Evolutionary conservation across 306 rosid species (phyloP), one percentile per base, ranked within the genome.

Genomic region (Psophocarpus tetragonolobus): DNA sequence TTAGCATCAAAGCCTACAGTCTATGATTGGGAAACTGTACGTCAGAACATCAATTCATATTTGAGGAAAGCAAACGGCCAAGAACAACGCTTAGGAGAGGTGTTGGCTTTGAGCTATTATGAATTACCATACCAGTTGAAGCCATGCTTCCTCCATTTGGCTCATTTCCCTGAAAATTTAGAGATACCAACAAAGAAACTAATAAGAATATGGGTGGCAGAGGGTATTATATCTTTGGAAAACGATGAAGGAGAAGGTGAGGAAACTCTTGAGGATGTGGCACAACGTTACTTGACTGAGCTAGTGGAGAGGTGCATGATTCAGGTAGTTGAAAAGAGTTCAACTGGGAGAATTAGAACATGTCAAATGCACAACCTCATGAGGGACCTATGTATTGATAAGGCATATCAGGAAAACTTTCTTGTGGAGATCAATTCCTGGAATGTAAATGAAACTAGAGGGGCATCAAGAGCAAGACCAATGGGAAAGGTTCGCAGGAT

Each of bases 71-170:
- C 81, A 29, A 61, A 63, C 17, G 82, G 82, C 30, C 74, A 51
- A 1, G 88, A 88, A 61, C 81, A 76, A 82, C 81, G 57, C 21
- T 79, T 78, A 32, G 71, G 24, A 54, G 83, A 84, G 63, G 86
- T 87, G 11, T 75, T 86, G 32, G 89, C 90, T 58, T 65, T 88
- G 20, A 88, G 90, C 80, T 87, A 86, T 53, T 68, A 86, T n/a
- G 86, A 84, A 80, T 60, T 90, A 51, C 89, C 94, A 35, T 81
- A 83, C 74, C 86, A 80, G 23, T 68, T 90, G 65, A 90, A 90
- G 42, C 87, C 84, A 51, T 90, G 92, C n/a, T 86, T 90, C 65
- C 67, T 88, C 10, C 82, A 88, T 65, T 50, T 88, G 6, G 81
- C 89, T 5, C 87, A 87, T 72, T 90, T 80, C 30, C 92, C 90